phyloP scores from a whole-genome alignment of 2,329 filamentous ascomycete species.

The Dactylellina parvicollis region DNA sequence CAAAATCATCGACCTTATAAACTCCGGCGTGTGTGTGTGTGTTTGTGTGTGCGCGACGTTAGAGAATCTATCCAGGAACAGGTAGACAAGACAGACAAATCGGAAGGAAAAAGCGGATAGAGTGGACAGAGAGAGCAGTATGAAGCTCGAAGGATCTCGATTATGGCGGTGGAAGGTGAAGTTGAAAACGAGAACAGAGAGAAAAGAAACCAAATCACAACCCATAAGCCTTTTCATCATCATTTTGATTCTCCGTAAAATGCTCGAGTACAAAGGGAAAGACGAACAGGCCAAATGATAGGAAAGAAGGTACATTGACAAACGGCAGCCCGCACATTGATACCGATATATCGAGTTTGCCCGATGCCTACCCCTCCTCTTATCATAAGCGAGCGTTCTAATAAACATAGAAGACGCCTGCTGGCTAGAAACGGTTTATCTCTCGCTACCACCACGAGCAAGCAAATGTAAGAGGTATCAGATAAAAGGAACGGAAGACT shows the following conservation, averaged over 20 bases:
- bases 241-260: slow-evolving; percentile 20
- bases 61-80: slow-evolving; percentile 52
- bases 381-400: slow-evolving; percentile 4
- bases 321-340: not conserved
- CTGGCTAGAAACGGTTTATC: slow-evolving; percentile 3
- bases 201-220: slow-evolving; percentile 21
- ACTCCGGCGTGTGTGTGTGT: slow-evolving; percentile 48
- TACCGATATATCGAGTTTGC: slow-evolving; percentile 4
- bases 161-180: slow-evolving; percentile 10
- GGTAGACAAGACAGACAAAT: slow-evolving; percentile 39
- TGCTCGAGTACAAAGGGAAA: slow-evolving; percentile 22
- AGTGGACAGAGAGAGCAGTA: slow-evolving; percentile 4
- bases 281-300: slow-evolving; percentile 9
- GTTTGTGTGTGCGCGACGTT: slow-evolving; percentile 27
- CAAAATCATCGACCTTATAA: slow-evolving; percentile 52
- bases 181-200: not conserved
- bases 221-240: slow-evolving; percentile 24
- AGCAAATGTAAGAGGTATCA: not conserved
- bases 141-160: slow-evolving; percentile 11
- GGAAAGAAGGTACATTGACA: not conserved
- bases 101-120: slow-evolving; percentile 20
- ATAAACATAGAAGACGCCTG: slow-evolving; percentile 7
- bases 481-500: not conserved
- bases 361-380: not conserved
- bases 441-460: not conserved